Base-by-base conservation (phyloP, 2,329 filamentous ascomycete species). In the Exophiala mesophila region DNA sequence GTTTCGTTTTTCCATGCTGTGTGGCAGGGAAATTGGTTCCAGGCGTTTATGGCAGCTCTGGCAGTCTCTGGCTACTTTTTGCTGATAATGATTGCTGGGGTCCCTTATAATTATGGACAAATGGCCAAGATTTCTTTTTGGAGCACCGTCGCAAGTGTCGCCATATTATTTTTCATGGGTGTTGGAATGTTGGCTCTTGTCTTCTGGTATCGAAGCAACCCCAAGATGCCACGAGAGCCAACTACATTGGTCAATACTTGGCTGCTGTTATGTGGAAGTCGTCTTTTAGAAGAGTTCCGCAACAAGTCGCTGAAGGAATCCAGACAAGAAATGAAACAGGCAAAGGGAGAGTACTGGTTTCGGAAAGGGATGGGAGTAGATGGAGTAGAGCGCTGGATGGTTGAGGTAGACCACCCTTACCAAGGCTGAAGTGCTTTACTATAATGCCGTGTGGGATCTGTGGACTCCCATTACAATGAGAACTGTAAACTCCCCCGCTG, bases 231-330 rank as follows among this genome's bases (percentile, higher is more conserved):
- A 15, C 30, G 37, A 17, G 30, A 20, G 16, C 42, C 42, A 8
- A 37, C 41, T 21, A 46, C 45, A 4, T 17, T 52, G 23, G 28
- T 38, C 30, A 38, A 29, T 18, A 40, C 41, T 8, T 43, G 37
- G 45, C 23, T 52, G 30, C 37, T 49, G 13, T 31, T 52, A 5
- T 31, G n/a, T n/a, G n/a, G n/a, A n/a, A n/a, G n/a, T n/a, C n/a
- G n/a, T n/a, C n/a, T n/a, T n/a, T n/a, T n/a, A n/a, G n/a, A n/a
- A n/a, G n/a, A n/a, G n/a, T n/a, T n/a, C n/a, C n/a, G n/a, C n/a
- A n/a, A n/a, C n/a, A n/a, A n/a, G n/a, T n/a, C n/a, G n/a, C n/a
- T n/a, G n/a, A n/a, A n/a, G n/a, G n/a, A n/a, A n/a, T n/a, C n/a
- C n/a, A n/a, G n/a, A n/a, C n/a, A n/a, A n/a, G n/a, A n/a, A n/a